Evolutionary conservation across 176 grass and related monocot species (phyloP).

Genomic region (Triticum timopheevii): DNA sequence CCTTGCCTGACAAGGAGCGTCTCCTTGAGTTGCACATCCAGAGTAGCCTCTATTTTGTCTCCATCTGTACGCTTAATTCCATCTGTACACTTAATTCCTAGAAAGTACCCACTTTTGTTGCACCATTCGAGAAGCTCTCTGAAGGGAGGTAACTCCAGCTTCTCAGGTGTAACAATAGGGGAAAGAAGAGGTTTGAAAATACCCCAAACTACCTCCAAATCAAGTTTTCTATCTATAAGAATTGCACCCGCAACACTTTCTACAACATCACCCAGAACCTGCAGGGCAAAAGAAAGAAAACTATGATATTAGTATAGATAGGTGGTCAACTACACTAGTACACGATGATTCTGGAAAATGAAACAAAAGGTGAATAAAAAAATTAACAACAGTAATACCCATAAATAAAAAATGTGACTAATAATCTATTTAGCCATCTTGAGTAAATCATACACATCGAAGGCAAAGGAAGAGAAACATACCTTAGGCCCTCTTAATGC

Average conservation of each 20-base stretch:
- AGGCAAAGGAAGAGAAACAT: conserved; percentile 19
- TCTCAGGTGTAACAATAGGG: conserved; percentile 92
- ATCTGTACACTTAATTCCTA: conserved; percentile 51
- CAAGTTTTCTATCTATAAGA: conserved; percentile 81
- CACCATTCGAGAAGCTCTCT: conserved; percentile 81
- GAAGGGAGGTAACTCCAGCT: conserved; percentile 62
- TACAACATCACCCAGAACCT: conserved; percentile 95
- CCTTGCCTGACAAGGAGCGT: conserved; percentile 56
- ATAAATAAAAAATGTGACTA: neutral
- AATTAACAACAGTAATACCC: neutral
- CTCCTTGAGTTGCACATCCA: conserved; percentile 76
- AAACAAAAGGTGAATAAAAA: neutral
- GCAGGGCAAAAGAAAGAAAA: conserved; percentile 19
- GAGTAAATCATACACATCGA: conserved; percentile 1
- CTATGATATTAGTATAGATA: conserved; percentile 5
- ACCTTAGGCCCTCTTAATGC: conserved; percentile 71
- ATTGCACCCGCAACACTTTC: conserved; percentile 90
- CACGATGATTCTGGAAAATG: neutral
- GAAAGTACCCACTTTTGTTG: conserved; percentile 63
- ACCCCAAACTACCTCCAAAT: conserved; percentile 68
- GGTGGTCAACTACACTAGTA: neutral
- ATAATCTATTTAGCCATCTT: conserved; percentile 8
- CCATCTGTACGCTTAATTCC: conserved; percentile 49
- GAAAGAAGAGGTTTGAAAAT: conserved; percentile 74
- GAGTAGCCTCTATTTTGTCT: conserved; percentile 50